phyloP scores from a whole-genome alignment of 768 basidiomycete species.

The Phlebiopsis flavidoalba region DNA sequence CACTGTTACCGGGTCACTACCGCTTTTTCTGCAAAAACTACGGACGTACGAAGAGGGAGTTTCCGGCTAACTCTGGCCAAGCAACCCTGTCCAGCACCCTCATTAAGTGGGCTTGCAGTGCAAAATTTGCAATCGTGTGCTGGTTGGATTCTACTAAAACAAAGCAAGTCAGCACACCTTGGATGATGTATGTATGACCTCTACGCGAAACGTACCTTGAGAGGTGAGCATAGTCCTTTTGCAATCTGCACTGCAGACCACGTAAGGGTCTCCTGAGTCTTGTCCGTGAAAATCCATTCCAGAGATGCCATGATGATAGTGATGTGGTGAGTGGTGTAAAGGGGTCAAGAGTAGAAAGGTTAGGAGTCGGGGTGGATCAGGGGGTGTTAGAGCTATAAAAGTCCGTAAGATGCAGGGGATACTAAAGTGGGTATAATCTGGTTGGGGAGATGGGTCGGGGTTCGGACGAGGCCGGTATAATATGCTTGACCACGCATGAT shows the following conservation, averaged over 20 bases:
- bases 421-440: conserved; percentile 1
- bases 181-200: background rate
- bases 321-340: conserved; percentile 5
- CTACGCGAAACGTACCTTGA: conserved; percentile 47
- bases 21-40: conserved; percentile 77
- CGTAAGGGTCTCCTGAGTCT: conserved; percentile 65
- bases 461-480: background rate
- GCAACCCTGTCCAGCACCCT: conserved; percentile 37
- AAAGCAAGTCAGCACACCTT: conserved; percentile 4
- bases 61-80: conserved; percentile 15
- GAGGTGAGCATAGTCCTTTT: conserved; percentile 79
- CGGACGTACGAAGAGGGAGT: conserved; percentile 71
- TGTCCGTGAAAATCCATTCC: conserved; percentile 86
- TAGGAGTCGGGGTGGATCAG: no score
- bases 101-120: conserved; percentile 79
- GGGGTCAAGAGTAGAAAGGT: conserved; percentile 5
- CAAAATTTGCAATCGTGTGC: conserved; percentile 79
- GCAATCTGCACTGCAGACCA: conserved; percentile 75
- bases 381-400: background rate
- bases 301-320: conserved; percentile 38
- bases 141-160: conserved; percentile 70
- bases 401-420: background rate
- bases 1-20: conserved; percentile 77
- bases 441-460: background rate
- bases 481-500: background rate